Base-by-base conservation (phyloP, 2,329 filamentous ascomycete genomes). In the Huntiella savannae region DNA sequence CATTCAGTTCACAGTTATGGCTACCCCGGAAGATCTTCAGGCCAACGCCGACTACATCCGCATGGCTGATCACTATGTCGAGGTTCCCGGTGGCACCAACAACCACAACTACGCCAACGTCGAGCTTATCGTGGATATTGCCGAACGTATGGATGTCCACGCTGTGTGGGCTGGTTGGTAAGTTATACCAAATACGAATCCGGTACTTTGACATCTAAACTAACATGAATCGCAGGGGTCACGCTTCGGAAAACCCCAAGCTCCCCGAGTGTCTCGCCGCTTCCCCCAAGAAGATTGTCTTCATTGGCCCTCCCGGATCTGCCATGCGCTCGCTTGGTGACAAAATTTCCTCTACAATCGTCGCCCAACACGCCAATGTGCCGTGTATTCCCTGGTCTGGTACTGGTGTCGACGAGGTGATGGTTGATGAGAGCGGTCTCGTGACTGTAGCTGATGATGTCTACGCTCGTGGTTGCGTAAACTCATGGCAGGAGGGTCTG, bases 21-120 rank as follows among this genome's bases (percentile, higher is more conserved):
- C 91, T 56, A 98, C 91, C 35, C 91, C 91, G 43, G 91, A 98
- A 67, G 91, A 98, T 79, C 66, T 98, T 60, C 77, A 81, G 62
- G 91, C 91, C 61, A 98, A 98, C 63, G 91, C 91, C 55, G 91
- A 98, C 66, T 98, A 98, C 68, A 98, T 98, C 62, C 78, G 91
- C 62, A 96, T 98, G 91, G 91, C 91, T 33, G 91, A 98, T 66
- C 85, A 95, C 72, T 98, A 98, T 63, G 91, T 98, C 56, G 91
- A 98, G 68, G 88, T 98, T 51, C 91, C 91, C 33, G 91, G 91
- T 59, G 91, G 91, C 60, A 98, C 91, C 52, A 98, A 98, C 70
- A 98, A 98, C 74, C 94, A 98, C 79, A 98, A 98, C 67, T 98
- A 98, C 66, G 91, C 91, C 67, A 98, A 98, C 62, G 91, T 98